These are phyloP conservation scores for Hirschioporus abietinus DNA, from an alignment of 768 basidiomycete genomes.

Conservation along the genomic window DNA sequence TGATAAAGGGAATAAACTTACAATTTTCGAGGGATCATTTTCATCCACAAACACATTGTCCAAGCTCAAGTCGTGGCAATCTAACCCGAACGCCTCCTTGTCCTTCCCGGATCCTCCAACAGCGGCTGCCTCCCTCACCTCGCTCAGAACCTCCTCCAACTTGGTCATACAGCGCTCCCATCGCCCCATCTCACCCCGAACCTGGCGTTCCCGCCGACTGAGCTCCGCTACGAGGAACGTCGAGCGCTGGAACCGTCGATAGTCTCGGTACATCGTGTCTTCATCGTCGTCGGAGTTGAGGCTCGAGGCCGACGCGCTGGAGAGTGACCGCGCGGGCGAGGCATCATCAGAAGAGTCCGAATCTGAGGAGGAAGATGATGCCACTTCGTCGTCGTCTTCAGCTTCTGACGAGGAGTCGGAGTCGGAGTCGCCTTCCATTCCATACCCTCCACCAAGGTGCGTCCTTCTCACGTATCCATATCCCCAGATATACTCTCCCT, in stretches of 20 bases:
- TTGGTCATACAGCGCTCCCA: slow-evolving; percentile 67
- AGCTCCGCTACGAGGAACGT: slow-evolving; percentile 76
- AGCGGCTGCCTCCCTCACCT: slow-evolving; percentile 10
- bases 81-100: slow-evolving; percentile 53
- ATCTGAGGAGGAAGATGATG: not conserved
- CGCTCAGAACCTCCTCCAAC: slow-evolving; percentile 28
- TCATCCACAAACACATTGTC: slow-evolving; percentile 83
- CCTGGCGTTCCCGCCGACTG: slow-evolving; percentile 53
- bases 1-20: slow-evolving; percentile 32
- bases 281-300: slow-evolving; percentile 10
- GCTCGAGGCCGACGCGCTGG: slow-evolving; percentile 6
- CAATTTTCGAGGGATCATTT: slow-evolving; percentile 61
- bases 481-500: not conserved
- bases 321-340: not conserved
- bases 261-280: slow-evolving; percentile 76
- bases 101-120: slow-evolving; percentile 22
- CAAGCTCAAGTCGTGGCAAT: slow-evolving; percentile 81
- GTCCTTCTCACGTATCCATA: not conserved
- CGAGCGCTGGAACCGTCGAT: slow-evolving; percentile 72
- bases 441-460: slow-evolving; percentile 1
- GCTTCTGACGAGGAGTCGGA: not conserved
- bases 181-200: slow-evolving; percentile 64
- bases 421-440: slow-evolving; percentile 3
- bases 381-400: slow-evolving; percentile 10
- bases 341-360: slow-evolving; percentile 7